These are phyloP conservation scores for Beauveria brongniartii DNA, from an alignment of 2,329 filamentous ascomycete species.

Conservation along the genomic window DNA sequence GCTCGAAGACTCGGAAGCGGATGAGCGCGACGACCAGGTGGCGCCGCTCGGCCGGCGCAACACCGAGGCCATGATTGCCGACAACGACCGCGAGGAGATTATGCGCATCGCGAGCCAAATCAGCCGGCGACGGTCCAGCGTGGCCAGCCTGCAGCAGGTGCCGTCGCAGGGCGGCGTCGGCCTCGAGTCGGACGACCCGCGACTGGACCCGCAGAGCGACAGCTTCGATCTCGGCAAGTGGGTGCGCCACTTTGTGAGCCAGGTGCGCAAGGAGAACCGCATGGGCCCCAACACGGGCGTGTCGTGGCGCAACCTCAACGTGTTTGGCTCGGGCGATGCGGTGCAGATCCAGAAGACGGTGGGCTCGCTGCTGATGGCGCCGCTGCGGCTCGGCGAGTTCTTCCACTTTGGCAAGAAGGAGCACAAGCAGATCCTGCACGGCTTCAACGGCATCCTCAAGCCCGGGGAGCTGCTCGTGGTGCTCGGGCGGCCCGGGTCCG, in stretches of 20 bases:
- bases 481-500: constrained; percentile 56
- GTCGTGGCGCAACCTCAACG: constrained; percentile 55
- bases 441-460: constrained; percentile 56
- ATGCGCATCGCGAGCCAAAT: constrained; percentile 32
- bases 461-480: constrained; percentile 62
- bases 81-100: constrained; percentile 28
- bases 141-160: constrained; percentile 11
- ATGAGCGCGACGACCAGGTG: not conserved
- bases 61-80: constrained; percentile 20
- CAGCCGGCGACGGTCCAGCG: constrained; percentile 25
- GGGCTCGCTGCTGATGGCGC: constrained; percentile 47
- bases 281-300: constrained; percentile 48
- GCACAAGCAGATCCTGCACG: constrained; percentile 52
- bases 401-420: constrained; percentile 38
- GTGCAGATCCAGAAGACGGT: constrained; percentile 64
- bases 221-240: constrained; percentile 35
- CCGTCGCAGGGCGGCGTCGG: constrained; percentile 18
- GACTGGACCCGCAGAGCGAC: constrained; percentile 28
- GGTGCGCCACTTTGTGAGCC: constrained; percentile 29
- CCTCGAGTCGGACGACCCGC: constrained; percentile 33
- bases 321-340: constrained; percentile 58
- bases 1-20: not conserved
- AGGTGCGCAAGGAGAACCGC: constrained; percentile 47
- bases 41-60: constrained; percentile 7
- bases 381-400: constrained; percentile 48